A percentile compares a stretch with the other conserved stretches of the same genome.
phyloP scores from a whole-genome alignment of 768 basidiomycete genomes.

The Boletus pseudopeckii region DNA sequence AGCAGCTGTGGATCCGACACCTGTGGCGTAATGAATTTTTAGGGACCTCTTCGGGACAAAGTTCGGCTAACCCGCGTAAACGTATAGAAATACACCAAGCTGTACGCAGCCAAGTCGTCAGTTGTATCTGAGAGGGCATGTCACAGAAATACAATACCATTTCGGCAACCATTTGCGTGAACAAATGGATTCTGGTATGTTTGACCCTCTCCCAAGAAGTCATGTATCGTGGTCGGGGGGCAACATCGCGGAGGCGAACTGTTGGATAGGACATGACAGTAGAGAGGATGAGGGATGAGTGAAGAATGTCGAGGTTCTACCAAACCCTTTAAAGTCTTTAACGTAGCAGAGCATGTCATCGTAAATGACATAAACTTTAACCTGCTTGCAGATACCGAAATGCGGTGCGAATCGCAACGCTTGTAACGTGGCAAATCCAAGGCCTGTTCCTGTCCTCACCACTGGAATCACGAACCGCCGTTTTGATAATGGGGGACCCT shows the following conservation, averaged over 20 bases:
- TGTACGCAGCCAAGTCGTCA: conserved; percentile 22
- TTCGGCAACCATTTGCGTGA: conserved; percentile 61
- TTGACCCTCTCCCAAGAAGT: conserved; percentile 48
- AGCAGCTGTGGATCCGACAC: conserved; percentile 52
- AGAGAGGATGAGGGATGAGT: neutral
- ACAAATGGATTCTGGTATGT: conserved; percentile 47
- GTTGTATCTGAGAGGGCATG: neutral
- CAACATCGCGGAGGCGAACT: conserved; percentile 43
- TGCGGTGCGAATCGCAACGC: neutral
- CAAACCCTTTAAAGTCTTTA: conserved; percentile 8
- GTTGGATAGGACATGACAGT: conserved; percentile 21
- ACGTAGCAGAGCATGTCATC: neutral
- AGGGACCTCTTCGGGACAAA: neutral
- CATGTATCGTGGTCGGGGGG: conserved; percentile 38
- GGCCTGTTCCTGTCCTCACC: neutral
- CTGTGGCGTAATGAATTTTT: conserved; percentile 24
- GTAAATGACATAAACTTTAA: neutral
- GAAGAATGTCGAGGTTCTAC: neutral
- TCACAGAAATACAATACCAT: conserved; percentile 34
- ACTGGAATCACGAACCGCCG: neutral
- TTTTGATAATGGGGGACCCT: neutral
- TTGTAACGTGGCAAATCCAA: neutral
- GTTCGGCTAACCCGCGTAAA: conserved; percentile 41
- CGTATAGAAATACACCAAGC: conserved; percentile 64
- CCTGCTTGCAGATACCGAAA: neutral